phyloP scores from a whole-genome alignment of 768 basidiomycete species.

The Lyophyllum shimeji region DNA sequence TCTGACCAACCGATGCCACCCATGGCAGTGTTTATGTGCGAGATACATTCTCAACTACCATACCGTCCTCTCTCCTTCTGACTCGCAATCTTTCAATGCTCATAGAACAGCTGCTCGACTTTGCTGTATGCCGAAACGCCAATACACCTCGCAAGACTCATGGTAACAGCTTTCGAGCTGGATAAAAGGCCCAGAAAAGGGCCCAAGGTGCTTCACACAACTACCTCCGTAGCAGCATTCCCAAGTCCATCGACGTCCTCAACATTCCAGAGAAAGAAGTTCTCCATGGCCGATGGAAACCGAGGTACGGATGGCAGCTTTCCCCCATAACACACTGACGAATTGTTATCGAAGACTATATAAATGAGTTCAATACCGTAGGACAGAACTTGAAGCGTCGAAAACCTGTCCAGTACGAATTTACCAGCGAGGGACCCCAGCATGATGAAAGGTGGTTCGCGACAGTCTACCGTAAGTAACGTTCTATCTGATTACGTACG shows the following conservation, averaged over 20 bases:
- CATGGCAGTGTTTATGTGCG: not conserved
- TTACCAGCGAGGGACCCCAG: conserved; percentile 19
- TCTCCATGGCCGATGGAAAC: not conserved
- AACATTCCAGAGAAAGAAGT: not conserved
- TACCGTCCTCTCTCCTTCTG: not conserved
- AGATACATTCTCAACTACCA: not conserved
- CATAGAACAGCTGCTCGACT: not conserved
- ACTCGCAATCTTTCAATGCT: not conserved
- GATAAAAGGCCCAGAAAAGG: not conserved
- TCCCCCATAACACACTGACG: not conserved
- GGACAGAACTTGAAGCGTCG: conserved; percentile 6
- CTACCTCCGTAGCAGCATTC: not conserved
- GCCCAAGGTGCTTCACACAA: not conserved
- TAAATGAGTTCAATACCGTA: conserved; percentile 21
- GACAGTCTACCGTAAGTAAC: conserved; percentile 25
- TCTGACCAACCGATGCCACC: not conserved
- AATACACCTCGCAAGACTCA: not conserved
- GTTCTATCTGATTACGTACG: not conserved
- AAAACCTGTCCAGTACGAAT: conserved; percentile 9
- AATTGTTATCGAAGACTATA: conserved; percentile 7
- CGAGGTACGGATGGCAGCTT: not conserved
- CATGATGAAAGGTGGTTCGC: conserved; percentile 25
- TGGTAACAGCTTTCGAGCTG: not conserved
- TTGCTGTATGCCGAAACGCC: not conserved
- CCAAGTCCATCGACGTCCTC: not conserved